Base-by-base conservation (phyloP, 1,284 basidiomycete genomes). In the Ustilago tritici region DNA sequence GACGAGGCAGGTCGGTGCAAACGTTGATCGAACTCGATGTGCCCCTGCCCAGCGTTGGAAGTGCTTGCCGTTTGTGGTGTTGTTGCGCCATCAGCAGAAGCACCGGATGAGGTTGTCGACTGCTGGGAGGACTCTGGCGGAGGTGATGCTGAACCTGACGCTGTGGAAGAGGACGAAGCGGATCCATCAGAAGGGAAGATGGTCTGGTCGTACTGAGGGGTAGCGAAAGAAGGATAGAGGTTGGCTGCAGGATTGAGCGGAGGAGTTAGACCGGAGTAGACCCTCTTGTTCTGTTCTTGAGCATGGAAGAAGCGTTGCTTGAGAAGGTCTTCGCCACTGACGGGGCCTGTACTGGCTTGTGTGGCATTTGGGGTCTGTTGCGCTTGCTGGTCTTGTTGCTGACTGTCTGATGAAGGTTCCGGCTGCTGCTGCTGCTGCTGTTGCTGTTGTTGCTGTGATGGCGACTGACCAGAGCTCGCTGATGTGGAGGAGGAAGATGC, bases 241-340 rank as follows among this genome's bases (percentile, higher is more conserved):
- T 67, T 70, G n/a, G 73, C 61, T 31, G 57, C 65, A 8, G 61
- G 43, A 31, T 63, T 63, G 6, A 71, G 61, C 5, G 65, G 64
- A n/a, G 78, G 58, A 15, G 70, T 62, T 32, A 72, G 60, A 15
- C 66, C 66, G 9, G 70, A 73, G 35, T 57, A 62, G 46, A 69
- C 75, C n/a, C 66, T 66, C 38, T 77, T 77, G 61, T 74, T 74
- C 57, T 78, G 76, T 49, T 77, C 78, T 61, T 82, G 81, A 10
- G 81, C 81, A 40, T 82, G 79, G 43, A 78, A 69, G 65, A 82
- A 82, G 3, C 81, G 70, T 60, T 82, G 81, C 54, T 82, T 82
- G 34, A 82, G 65, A 36, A 82, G 52, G 43, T 82, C 79, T 40
- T 82, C 81, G 17, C 70, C 61, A 1, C 76, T 71, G 23, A 57